phyloP scores from a whole-genome alignment of 441 rosid species.

The Syzygium syzygioides region DNA sequence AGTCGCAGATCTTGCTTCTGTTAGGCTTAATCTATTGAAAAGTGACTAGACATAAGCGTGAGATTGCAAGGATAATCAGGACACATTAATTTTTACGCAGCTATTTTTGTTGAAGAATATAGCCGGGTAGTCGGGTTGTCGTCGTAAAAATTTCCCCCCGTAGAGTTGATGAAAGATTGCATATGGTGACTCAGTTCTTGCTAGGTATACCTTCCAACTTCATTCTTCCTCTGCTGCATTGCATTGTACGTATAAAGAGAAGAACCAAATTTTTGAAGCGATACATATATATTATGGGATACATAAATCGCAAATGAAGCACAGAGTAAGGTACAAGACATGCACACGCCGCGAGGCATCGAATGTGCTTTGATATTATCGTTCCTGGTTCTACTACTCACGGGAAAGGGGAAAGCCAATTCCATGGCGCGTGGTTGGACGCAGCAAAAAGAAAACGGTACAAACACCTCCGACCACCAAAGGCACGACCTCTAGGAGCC shows the following conservation, averaged over 20 bases:
- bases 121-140: no score
- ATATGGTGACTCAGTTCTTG: not conserved
- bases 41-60: not conserved
- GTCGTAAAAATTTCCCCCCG: not conserved
- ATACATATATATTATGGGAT: not conserved
- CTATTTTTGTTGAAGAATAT: not conserved
- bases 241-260: not conserved
- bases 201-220: not conserved
- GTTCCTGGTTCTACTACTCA: not conserved
- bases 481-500: not conserved
- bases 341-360: not conserved
- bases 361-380: not conserved
- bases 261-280: not conserved
- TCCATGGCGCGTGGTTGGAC: conserved; percentile 8
- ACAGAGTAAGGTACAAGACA: not conserved
- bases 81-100: not conserved
- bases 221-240: not conserved
- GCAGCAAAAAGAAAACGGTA: not conserved
- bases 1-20: not conserved
- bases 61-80: not conserved
- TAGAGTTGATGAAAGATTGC: not conserved
- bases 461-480: not conserved
- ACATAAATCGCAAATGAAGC: not conserved
- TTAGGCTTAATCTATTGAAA: not conserved
- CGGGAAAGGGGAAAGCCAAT: conserved; percentile 14